Base-by-base conservation (phyloP, 1,284 basidiomycete species). In the Papiliotrema fonsecae region DNA sequence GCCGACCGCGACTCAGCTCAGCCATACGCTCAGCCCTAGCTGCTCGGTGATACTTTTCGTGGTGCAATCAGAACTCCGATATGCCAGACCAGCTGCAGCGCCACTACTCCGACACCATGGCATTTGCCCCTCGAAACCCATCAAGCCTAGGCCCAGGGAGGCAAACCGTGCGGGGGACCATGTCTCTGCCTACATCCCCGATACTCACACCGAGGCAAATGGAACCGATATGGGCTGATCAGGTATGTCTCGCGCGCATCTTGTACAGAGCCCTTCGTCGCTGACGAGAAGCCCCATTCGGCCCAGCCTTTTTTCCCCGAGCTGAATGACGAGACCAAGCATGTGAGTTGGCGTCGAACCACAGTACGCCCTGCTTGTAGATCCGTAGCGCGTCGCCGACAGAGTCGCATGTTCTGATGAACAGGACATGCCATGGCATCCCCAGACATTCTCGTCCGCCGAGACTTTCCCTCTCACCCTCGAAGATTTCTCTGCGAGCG, bases 121-220 rank as follows among this genome's bases (percentile, higher is more conserved):
- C 47, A 1, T 55, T 51, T 26, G 31, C 37, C 11, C 56, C 56
- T 18, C 50, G 42, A 18, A 16, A 32, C 7, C 45, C 52, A 3
- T 54, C 52, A 7, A 32, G 50, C 13, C 43, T 57, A 3, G 49
- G 49, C 21, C 53, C 53, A 24, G 52, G 52, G 4, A 38, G 30
- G 21, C 11, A 4, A 18, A 24, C n/a, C 2, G 16, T 19, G 34
- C 37, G 54, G 37, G 58, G 58, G 4, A 61, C 58, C 0, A 46
- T 61, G 32, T 52, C 51, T 6, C 50, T 61, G 54, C 58, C 58
- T 16, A 55, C 50, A 35, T 56, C 54, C 3, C 58, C 58, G 16
- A 22, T 39, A 14, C 14, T 16, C 11, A 7, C 18, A 16, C 38
- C 19, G 32, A 16, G 45, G 36, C 22, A 28, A 5, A 28, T 30